Base-by-base conservation (phyloP, 352 stramenopile genomes). In the Pythium phragmitis region DNA sequence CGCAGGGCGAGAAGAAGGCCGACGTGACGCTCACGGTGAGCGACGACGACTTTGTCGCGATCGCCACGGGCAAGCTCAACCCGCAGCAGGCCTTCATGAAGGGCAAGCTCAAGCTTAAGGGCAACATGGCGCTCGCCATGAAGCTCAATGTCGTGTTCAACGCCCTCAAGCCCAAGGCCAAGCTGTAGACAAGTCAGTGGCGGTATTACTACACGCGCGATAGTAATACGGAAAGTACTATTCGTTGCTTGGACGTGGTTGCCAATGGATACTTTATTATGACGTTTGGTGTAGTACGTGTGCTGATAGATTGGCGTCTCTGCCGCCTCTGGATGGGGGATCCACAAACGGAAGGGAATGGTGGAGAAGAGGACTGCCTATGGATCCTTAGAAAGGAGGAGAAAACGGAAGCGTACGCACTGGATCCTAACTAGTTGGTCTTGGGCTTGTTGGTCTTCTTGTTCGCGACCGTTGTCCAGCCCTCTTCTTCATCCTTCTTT, bases 21-120 rank as follows among this genome's bases (percentile, higher is more conserved):
- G 82, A 94, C 57, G 82, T 91, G 63, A 91, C 82, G 41, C 85
- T 94, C 54, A 91, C 79, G 33, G 70, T 91, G 62, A 70, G 60
- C 33, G 85, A 92, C 60, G 79, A 79, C 48, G 83, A 94, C 79
- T 92, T 94, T 67, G 76, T 94, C 23, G 79, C 77, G 4, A 90
- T 94, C 52, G 84, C 84, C 34, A 77, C 77, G 58, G 85, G 85
- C 61, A 96, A 97, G 63, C 76, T 98, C 26, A 97, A 97, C 65
- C 81, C 94, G 21, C 94, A 98, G 69, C 75, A 87, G 80, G 94
- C 94, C n/a, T 98, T 98, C 71, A 96, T 98, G 89, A 96, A 98
- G 82, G 91, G 91, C 60, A 97, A 97, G 70, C 77, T 98, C 52
- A 98, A 98, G 72, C 85, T 98, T 51, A 97, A 98, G 77, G 94